Base-by-base conservation (phyloP, 495 filamentous ascomycete genomes). In the Chaetomium cochliodes region DNA sequence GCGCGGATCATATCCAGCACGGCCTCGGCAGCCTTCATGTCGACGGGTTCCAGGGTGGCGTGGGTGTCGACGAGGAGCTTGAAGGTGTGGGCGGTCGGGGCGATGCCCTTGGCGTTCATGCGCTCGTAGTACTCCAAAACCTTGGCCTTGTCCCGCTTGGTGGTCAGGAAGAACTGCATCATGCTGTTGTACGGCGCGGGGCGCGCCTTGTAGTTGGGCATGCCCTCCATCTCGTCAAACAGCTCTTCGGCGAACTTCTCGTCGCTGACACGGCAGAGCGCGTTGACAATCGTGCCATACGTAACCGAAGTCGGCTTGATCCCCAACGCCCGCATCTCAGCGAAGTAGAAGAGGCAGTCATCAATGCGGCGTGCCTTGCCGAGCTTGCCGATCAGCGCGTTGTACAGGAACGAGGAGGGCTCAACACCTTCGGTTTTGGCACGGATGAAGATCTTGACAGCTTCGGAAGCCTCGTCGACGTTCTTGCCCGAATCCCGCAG, bases 151-250 rank as follows among this genome's bases (percentile, higher is more conserved):
- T 98, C 96, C 20, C 92, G 88, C 84, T 98, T 97, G 30, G 96
- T 97, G 70, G 89, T 93, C 64, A 97, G 85, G 86, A 98, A 98
- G 82, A 96, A 98, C 76, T 98, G 94, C 84, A 98, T 98, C 85
- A 98, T 87, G 73, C 90, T 93, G 80, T 98, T 97, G 83, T 98
- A 98, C 5, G 94, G 94, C 12, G 94, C 94, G 3, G 96, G 91
- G 8, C 94, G 87, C 47, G 94, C 91, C 81, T 98, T 97, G 86
- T 98, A 98, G 80, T 98, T 98, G 46, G 92, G 90, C 90, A 96
- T 96, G 46, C 87, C 87, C 80, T 98, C 94, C 94, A 98, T 98
- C 80, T 98, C 96, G 69, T 97, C 91, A 74, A 98, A 98, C 69
- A 98, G 88, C 76, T 98, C 91, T 72, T 97, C 94, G 54, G 94